These are phyloP conservation scores for Verticillium nubilum DNA, from an alignment of 2,329 filamentous ascomycete genomes.

Conservation along the genomic window DNA sequence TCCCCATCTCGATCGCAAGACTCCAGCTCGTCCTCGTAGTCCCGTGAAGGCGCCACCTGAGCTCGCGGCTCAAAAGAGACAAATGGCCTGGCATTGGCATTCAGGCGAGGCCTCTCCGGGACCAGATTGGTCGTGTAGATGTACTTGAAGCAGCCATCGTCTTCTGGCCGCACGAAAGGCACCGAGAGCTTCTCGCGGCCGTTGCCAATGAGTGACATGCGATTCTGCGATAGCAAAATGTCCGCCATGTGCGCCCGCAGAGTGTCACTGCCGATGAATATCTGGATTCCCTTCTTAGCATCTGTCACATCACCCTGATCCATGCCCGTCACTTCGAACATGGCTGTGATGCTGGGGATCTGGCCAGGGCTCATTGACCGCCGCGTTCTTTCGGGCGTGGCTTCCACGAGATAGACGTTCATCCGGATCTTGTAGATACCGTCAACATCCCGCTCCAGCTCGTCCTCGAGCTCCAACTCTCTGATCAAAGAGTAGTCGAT, in stretches of 20 bases:
- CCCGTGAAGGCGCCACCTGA: slow-evolving; percentile 7
- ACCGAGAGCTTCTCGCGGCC: slow-evolving; percentile 83
- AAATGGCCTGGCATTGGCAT: slow-evolving; percentile 43
- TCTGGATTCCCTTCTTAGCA: slow-evolving; percentile 64
- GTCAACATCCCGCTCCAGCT: slow-evolving; percentile 60
- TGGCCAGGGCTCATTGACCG: slow-evolving; percentile 68
- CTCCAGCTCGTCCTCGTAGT: background rate
- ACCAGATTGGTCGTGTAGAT: slow-evolving; percentile 59
- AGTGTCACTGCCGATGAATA: slow-evolving; percentile 86
- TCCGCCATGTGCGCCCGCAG: slow-evolving; percentile 84
- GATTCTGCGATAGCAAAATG: slow-evolving; percentile 86
- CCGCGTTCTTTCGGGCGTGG: slow-evolving; percentile 64
- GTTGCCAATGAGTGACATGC: slow-evolving; percentile 80
- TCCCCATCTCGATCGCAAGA: slow-evolving; percentile 15
- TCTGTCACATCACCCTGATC: slow-evolving; percentile 38
- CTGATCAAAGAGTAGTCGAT: slow-evolving; percentile 70
- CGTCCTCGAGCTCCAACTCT: slow-evolving; percentile 64
- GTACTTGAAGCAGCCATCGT: slow-evolving; percentile 74
- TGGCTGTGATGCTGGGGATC: slow-evolving; percentile 73
- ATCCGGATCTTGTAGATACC: slow-evolving; percentile 67
- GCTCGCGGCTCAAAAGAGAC: slow-evolving; percentile 21
- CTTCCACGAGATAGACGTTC: slow-evolving; percentile 85
- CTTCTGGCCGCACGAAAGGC: slow-evolving; percentile 87
- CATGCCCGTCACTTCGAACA: slow-evolving; percentile 67
- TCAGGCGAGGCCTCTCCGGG: slow-evolving; percentile 53